Percentiles rank a stretch among this genome's conserved stretches.
phyloP scores from a whole-genome alignment of 2,329 filamentous ascomycete genomes.

The Botryotinia calthae region DNA sequence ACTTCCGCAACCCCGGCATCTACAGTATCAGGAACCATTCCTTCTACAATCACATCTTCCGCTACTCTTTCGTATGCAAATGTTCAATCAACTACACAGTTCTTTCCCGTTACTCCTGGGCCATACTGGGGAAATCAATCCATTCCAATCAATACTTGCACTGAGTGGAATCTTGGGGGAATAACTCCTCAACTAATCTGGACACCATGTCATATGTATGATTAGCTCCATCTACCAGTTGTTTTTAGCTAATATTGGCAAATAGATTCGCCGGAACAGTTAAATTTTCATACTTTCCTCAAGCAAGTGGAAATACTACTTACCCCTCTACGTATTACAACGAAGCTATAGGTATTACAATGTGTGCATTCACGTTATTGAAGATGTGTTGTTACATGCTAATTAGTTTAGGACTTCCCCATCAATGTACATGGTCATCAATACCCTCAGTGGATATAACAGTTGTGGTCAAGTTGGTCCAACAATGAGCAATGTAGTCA shows the following conservation, averaged over 20 bases:
- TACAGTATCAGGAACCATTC: neutral
- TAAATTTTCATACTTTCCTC: constrained; percentile 27
- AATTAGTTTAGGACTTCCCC: constrained; percentile 39
- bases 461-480: constrained; percentile 37
- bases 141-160: constrained; percentile 26
- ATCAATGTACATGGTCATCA: constrained; percentile 43
- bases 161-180: constrained; percentile 14
- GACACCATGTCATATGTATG: constrained; percentile 25
- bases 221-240: neutral
- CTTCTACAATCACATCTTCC: constrained; percentile 22
- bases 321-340: constrained; percentile 27
- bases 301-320: constrained; percentile 19
- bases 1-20: neutral
- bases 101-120: constrained; percentile 10
- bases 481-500: constrained; percentile 36
- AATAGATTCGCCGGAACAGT: constrained; percentile 27
- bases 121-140: constrained; percentile 24
- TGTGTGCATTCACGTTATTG: constrained; percentile 19
- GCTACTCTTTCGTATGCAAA: neutral
- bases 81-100: constrained; percentile 7
- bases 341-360: constrained; percentile 20
- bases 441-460: constrained; percentile 41
- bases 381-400: neutral
- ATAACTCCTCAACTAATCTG: constrained; percentile 12
- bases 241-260: neutral